Conservation (phyloP, 345 rosid species). For the Citrus unshiu region DNA sequence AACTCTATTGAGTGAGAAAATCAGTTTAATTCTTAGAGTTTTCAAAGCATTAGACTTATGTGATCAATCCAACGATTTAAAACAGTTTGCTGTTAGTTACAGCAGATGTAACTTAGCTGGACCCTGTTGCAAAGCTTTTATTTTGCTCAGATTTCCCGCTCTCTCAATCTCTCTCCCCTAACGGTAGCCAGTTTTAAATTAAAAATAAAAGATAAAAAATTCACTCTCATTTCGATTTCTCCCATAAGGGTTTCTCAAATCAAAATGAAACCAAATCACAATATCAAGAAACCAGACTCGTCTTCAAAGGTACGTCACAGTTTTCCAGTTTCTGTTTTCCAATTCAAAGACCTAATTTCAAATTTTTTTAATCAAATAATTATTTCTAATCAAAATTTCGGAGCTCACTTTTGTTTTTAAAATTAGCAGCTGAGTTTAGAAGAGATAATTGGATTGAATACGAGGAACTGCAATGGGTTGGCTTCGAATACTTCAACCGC, state of each 20-base stretch:
- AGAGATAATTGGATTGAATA: slow-evolving; percentile 69
- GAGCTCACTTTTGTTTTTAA: neutral
- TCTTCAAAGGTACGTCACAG: slow-evolving; percentile 41
- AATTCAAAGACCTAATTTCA: neutral
- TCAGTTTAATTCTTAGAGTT: no score
- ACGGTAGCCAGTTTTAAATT: neutral
- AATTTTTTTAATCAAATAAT: neutral
- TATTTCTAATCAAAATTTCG: neutral
- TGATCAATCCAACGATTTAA: no score
- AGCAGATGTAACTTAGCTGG: neutral
- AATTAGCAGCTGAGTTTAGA: slow-evolving; percentile 49
- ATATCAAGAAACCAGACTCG: slow-evolving; percentile 43
- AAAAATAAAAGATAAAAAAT: neutral
- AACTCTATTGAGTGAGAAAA: no score
- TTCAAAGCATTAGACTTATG: no score
- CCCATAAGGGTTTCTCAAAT: neutral
- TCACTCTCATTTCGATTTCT: neutral
- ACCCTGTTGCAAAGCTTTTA: neutral
- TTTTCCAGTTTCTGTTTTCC: neutral
- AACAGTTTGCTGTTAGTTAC: no score
- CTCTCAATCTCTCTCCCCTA: neutral
- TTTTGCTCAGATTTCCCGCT: slow-evolving; percentile 28
- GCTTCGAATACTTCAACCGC: slow-evolving; percentile 42
- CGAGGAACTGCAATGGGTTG: slow-evolving; percentile 61
- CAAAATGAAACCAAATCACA: slow-evolving; percentile 47